phyloP scores from a whole-genome alignment of 2,329 filamentous ascomycete genomes.

The Claviceps purpurea region DNA sequence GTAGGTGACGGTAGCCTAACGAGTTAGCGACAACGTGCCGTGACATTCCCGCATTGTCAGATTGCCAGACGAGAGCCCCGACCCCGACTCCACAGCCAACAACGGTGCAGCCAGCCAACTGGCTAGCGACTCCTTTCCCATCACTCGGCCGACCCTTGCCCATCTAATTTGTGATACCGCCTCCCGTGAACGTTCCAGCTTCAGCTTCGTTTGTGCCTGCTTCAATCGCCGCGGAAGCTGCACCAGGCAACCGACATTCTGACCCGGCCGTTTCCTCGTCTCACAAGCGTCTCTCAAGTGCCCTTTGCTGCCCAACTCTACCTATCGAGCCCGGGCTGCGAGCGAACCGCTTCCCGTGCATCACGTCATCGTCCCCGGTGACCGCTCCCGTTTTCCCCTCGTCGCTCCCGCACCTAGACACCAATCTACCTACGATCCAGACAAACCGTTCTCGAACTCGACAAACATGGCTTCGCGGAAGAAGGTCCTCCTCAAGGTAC shows the following conservation, averaged over 20 bases:
- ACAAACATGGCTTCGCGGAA: slow-evolving; percentile 66
- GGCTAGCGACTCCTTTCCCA: neutral
- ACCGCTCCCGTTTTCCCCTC: neutral
- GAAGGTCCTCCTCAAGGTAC: slow-evolving; percentile 84
- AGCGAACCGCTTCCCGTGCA: slow-evolving; percentile 1
- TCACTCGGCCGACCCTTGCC: neutral
- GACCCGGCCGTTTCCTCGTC: neutral
- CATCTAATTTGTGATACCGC: neutral
- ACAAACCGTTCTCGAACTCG: slow-evolving; percentile 13
- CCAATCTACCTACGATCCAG: slow-evolving; percentile 1
- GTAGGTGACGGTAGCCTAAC: no score
- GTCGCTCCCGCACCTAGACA: slow-evolving; percentile 8
- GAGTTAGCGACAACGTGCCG: no score
- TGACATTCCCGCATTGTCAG: no score
- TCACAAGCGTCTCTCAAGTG: neutral
- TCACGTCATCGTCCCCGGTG: slow-evolving; percentile 3
- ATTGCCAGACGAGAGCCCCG: neutral
- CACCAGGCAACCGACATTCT: neutral
- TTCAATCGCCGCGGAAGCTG: neutral
- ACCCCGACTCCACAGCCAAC: neutral
- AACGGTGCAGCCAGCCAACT: neutral
- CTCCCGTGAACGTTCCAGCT: neutral
- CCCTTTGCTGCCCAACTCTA: neutral
- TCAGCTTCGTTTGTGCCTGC: slow-evolving; percentile 1
- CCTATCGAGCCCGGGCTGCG: slow-evolving; percentile 1